These are phyloP conservation scores for Rosa chinensis DNA, from an alignment of 306 rosid species.

Conservation along the genomic window DNA sequence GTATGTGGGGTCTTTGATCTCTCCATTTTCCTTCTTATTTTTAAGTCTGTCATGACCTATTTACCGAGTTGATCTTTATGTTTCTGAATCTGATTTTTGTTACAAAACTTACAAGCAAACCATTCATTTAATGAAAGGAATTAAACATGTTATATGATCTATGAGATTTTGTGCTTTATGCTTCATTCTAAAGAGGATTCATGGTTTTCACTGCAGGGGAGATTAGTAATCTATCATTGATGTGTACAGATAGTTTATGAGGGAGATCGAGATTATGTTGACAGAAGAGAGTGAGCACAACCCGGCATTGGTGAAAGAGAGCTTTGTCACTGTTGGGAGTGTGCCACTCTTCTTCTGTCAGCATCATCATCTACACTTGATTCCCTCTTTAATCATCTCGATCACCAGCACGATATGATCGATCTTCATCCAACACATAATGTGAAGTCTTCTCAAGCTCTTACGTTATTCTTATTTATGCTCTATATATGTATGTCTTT, in stretches of 20 bases:
- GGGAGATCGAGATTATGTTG: constrained; percentile 49
- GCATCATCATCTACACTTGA: constrained; percentile 14
- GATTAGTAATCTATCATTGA: background rate
- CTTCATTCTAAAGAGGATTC: background rate
- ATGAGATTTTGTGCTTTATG: background rate
- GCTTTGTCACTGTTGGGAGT: constrained; percentile 68
- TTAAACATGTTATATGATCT: background rate
- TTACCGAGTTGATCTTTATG: background rate
- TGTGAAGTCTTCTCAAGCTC: background rate
- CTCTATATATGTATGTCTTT: too few species aligned
- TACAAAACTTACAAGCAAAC: too few species aligned
- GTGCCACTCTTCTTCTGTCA: constrained; percentile 84
- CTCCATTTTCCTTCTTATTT: background rate
- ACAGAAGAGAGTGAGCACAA: constrained; percentile 99
- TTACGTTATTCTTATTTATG: too few species aligned
- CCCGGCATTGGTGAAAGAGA: constrained; percentile 49
- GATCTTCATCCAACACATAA: constrained; percentile 2
- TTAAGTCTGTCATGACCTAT: background rate
- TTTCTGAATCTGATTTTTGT: background rate
- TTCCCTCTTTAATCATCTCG: background rate
- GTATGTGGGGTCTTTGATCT: background rate
- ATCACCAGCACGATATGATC: constrained; percentile 5
- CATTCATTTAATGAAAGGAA: too few species aligned
- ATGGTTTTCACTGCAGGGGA: background rate
- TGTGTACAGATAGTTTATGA: background rate